phyloP scores from a whole-genome alignment of 108 stramenopile genomes.

The Cyclotella atomus region DNA sequence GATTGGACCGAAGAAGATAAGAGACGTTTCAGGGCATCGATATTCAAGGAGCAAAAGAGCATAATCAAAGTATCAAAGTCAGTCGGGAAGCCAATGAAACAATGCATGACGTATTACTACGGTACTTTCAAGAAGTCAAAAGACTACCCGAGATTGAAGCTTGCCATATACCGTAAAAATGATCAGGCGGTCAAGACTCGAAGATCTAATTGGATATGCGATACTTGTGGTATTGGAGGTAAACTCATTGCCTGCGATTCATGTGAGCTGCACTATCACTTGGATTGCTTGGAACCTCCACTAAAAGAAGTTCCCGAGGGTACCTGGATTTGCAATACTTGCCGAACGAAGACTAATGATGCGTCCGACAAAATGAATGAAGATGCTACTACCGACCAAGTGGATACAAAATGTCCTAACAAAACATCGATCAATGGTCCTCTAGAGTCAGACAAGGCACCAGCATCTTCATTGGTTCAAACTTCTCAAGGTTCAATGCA shows the following conservation, averaged over 20 bases:
- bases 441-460: not conserved
- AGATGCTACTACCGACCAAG: not conserved
- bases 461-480: no score
- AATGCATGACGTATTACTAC: slow-evolving; percentile 65
- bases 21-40: slow-evolving; percentile 49
- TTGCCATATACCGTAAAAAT: slow-evolving; percentile 28
- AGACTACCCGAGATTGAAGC: slow-evolving; percentile 70
- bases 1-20: slow-evolving; percentile 76
- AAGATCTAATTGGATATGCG: slow-evolving; percentile 58
- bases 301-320: slow-evolving; percentile 70
- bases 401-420: no score
- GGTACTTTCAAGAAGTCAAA: slow-evolving; percentile 73
- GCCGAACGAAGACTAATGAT: no score
- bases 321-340: slow-evolving; percentile 77
- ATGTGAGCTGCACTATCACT: slow-evolving; percentile 82
- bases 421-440: no score
- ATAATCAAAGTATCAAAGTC: slow-evolving; percentile 52
- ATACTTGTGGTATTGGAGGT: slow-evolving; percentile 77
- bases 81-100: slow-evolving; percentile 56
- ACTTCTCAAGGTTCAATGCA: no score
- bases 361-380: not conserved
- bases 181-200: slow-evolving; percentile 19
- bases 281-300: slow-evolving; percentile 64
- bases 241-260: slow-evolving; percentile 84
- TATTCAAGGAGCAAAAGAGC: slow-evolving; percentile 71